Conservation (phyloP, 345 rosid species). For the Salix brachista region DNA sequence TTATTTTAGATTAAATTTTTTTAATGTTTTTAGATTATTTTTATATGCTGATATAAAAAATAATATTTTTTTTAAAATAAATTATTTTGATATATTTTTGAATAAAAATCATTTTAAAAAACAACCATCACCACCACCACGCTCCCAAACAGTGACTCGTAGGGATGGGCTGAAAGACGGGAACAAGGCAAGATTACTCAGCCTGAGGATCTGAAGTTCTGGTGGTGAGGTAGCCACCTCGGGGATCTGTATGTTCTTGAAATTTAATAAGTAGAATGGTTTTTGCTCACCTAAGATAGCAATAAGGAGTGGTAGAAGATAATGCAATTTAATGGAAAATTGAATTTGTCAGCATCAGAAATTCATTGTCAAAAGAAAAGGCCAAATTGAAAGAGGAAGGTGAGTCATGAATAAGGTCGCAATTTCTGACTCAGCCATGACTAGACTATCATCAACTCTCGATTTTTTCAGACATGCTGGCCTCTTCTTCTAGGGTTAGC, state of each 20-base stretch:
- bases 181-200: too few species aligned
- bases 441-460: background rate
- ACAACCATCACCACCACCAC: fast-evolving
- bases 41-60: too few species aligned
- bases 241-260: background rate
- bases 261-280: background rate
- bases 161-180: too few species aligned
- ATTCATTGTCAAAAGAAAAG: background rate
- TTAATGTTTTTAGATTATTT: too few species aligned
- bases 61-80: too few species aligned
- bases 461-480: background rate
- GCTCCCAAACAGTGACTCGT: fast-evolving
- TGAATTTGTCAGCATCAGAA: background rate
- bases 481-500: background rate
- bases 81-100: too few species aligned
- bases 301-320: background rate
- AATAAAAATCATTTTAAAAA: too few species aligned
- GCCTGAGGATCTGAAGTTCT: background rate
- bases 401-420: constrained; percentile 14
- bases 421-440: constrained; percentile 24
- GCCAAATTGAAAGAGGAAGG: constrained; percentile 1
- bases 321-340: background rate
- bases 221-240: background rate
- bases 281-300: background rate
- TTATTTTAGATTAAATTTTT: too few species aligned